Percentiles rank a stretch among this genome's conserved stretches.
Evolutionary conservation across 805 yeast genomes (phyloP).

Genomic region (Lachancea lanzarotensis): DNA sequence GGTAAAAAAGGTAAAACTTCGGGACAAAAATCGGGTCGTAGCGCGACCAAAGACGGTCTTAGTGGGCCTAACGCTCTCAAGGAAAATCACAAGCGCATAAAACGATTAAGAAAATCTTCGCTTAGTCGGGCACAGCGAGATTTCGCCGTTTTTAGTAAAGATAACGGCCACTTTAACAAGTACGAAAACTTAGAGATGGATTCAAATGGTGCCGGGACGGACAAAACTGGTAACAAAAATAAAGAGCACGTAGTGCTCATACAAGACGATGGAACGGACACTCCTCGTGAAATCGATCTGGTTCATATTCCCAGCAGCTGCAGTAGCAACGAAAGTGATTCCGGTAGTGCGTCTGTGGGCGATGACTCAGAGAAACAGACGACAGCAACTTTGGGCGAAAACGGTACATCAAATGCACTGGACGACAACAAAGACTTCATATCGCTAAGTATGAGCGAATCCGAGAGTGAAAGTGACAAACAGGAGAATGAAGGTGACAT

Average conservation of each 20-base stretch:
- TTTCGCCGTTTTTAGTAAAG: conserved; percentile 25
- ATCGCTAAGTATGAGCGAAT: conserved; percentile 33
- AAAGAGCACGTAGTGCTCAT: neutral
- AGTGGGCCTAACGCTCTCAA: neutral
- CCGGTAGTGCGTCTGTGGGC: neutral
- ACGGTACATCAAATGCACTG: conserved; percentile 22
- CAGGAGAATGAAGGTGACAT: conserved; percentile 9
- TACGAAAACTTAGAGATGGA: conserved; percentile 24
- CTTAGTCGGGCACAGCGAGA: conserved; percentile 26
- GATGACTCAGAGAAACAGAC: neutral
- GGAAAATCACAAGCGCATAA: conserved; percentile 11
- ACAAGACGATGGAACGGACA: conserved; percentile 22
- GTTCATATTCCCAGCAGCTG: conserved; percentile 11
- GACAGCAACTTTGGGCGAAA: neutral
- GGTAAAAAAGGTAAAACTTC: conserved; percentile 7
- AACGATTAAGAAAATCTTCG: conserved; percentile 30
- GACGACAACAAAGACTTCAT: conserved; percentile 39
- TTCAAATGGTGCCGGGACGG: conserved; percentile 9
- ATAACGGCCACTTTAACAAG: conserved; percentile 22
- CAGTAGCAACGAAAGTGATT: neutral
- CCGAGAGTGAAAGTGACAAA: conserved; percentile 13
- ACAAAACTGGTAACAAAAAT: neutral
- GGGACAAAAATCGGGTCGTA: neutral
- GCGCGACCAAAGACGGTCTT: neutral
- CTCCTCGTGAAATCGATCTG: conserved; percentile 9